These are phyloP conservation scores for Aspergillus bertholletiae DNA, from an alignment of 495 filamentous ascomycete species.

Conservation along the genomic window DNA sequence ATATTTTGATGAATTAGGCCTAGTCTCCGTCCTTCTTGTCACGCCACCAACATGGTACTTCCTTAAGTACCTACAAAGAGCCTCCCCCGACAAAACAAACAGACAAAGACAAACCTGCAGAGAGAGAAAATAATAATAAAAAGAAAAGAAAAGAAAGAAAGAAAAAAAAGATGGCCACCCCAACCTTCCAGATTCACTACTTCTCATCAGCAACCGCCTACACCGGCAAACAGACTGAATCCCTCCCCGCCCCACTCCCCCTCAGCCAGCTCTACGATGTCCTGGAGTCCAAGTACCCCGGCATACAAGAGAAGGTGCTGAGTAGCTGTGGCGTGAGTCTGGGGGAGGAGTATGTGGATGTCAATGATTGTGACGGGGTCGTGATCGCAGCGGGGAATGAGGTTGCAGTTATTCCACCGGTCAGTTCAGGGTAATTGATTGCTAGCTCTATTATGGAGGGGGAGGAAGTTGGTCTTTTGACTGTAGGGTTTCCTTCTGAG, in stretches of 20 bases:
- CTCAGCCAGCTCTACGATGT: constrained; percentile 60
- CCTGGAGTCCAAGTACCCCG: constrained; percentile 76
- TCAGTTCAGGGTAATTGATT: constrained; percentile 57
- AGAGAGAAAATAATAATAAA: neutral
- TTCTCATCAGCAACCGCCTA: constrained; percentile 77
- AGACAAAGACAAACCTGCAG: neutral
- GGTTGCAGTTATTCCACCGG: constrained; percentile 94
- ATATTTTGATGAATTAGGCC: neutral
- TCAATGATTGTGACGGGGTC: constrained; percentile 32
- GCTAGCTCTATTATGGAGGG: neutral
- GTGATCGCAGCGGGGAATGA: constrained; percentile 76
- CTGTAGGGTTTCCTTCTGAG: too few relatives aligned
- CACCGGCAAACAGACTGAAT: constrained; percentile 68
- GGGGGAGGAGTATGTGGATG: constrained; percentile 84
- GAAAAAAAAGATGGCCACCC: constrained; percentile 5
- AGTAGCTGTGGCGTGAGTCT: constrained; percentile 77
- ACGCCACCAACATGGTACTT: neutral
- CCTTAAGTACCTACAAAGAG: too few relatives aligned
- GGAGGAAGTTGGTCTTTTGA: too few relatives aligned
- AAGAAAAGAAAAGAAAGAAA: constrained; percentile 3
- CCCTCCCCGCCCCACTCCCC: constrained; percentile 67
- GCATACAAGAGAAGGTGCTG: constrained; percentile 72
- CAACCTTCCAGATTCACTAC: constrained; percentile 73
- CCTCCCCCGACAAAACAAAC: neutral
- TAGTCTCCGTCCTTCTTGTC: neutral